phyloP scores from a whole-genome alignment of 2,329 filamentous ascomycete genomes.

The Lachnellula hyalina region DNA sequence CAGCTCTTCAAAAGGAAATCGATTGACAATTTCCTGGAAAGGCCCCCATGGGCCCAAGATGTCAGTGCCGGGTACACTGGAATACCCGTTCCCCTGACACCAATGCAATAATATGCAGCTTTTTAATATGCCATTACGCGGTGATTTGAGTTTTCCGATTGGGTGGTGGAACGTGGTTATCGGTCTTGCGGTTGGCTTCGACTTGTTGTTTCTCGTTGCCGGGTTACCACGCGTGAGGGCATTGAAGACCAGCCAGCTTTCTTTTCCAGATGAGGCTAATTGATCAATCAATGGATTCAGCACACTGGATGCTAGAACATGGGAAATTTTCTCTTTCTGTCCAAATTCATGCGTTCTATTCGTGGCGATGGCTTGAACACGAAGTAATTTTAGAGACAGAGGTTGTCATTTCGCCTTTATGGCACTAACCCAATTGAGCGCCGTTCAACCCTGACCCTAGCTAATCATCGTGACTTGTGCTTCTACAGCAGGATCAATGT shows the following conservation, averaged over 20 bases:
- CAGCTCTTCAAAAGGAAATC: constrained; percentile 4
- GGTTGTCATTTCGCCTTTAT: neutral
- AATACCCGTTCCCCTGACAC: neutral
- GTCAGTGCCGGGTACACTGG: neutral
- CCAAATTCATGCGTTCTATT: neutral
- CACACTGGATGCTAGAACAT: neutral
- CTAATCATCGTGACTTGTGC: neutral
- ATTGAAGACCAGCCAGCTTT: neutral
- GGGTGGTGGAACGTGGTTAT: constrained; percentile 1
- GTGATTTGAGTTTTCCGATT: constrained; percentile 4
- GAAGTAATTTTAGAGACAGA: neutral
- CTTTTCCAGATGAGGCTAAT: neutral
- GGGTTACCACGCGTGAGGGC: neutral
- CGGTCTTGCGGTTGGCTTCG: constrained; percentile 2
- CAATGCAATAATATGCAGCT: neutral
- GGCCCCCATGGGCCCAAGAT: neutral
- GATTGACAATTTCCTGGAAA: constrained; percentile 8
- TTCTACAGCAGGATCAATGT: neutral
- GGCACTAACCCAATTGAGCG: neutral
- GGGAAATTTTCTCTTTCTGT: neutral
- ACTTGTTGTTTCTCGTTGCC: constrained; percentile 2
- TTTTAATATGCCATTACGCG: neutral
- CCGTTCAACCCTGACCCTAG: neutral
- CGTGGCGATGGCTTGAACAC: neutral
- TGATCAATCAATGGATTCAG: neutral